A percentile compares a stretch with the other conserved stretches of the same genome.
Evolutionary conservation across 768 basidiomycete species (phyloP).

Genomic region (Lentinula boryana): DNA sequence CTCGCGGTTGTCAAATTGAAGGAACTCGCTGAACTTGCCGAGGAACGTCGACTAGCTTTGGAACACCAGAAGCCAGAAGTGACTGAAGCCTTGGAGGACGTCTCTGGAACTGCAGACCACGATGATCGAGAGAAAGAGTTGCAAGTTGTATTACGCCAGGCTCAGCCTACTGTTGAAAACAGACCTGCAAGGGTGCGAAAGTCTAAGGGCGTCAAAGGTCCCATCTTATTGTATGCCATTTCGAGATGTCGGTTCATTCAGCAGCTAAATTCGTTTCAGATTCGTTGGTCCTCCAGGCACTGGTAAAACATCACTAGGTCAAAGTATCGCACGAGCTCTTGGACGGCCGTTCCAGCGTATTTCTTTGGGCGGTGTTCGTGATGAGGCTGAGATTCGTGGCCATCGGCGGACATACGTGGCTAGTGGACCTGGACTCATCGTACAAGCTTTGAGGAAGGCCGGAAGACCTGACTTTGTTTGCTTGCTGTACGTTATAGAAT

Average conservation of each 20-base stretch:
- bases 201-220: conserved; percentile 54
- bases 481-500: conserved; percentile 44
- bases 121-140: conserved; percentile 14
- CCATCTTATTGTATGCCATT: conserved; percentile 55
- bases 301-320: conserved; percentile 89
- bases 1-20: conserved; percentile 75
- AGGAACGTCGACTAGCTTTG: conserved; percentile 26
- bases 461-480: conserved; percentile 78
- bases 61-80: conserved; percentile 24
- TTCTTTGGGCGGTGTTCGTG: conserved; percentile 86
- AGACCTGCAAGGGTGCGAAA: not conserved
- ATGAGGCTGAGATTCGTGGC: conserved; percentile 83
- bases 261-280: conserved; percentile 26
- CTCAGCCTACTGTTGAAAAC: not conserved
- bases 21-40: conserved; percentile 23
- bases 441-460: conserved; percentile 82
- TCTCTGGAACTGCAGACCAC: conserved; percentile 10
- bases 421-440: conserved; percentile 77
- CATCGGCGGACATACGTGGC: conserved; percentile 89
- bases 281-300: conserved; percentile 90
- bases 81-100: conserved; percentile 14
- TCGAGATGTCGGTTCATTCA: no score
- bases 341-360: conserved; percentile 88
- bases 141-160: conserved; percentile 22
- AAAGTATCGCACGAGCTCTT: conserved; percentile 80